A percentile compares a stretch with the other conserved stretches of the same genome.
Conservation (phyloP, 345 rosid species). For the Arabis alpina region DNA sequence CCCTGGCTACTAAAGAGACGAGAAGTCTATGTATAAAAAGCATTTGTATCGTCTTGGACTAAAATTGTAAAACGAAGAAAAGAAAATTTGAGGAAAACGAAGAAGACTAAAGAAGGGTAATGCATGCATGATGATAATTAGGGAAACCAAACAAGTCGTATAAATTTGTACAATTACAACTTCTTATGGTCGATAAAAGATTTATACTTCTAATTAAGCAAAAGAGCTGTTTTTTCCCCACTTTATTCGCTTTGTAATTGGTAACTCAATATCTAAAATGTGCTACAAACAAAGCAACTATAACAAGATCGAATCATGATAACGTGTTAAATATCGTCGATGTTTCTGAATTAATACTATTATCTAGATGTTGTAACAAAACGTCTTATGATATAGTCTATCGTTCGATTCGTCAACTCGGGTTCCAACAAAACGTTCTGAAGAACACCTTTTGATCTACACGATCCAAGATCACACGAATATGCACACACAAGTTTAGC, state of each 20-base stretch:
- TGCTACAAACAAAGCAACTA: conserved; percentile 8
- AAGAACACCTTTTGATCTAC: too few species aligned
- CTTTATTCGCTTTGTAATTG: not conserved
- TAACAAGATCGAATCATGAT: not conserved
- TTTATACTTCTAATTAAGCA: conserved; percentile 9
- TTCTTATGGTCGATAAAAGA: conserved; percentile 23
- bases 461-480: too few species aligned
- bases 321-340: not conserved
- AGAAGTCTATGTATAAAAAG: conserved; percentile 14
- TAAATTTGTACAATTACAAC: conserved; percentile 22
- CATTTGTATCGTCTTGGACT: conserved; percentile 18
- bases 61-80: conserved; percentile 1
- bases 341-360: too few species aligned
- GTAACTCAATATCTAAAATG: not conserved
- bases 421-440: too few species aligned
- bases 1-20: conserved; percentile 59
- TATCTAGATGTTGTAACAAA: too few species aligned
- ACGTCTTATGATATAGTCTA: too few species aligned
- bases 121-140: not conserved
- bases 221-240: conserved; percentile 5
- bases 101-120: conserved; percentile 25
- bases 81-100: conserved; percentile 26
- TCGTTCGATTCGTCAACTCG: too few species aligned
- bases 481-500: too few species aligned
- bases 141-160: too few species aligned